Base-by-base conservation (phyloP, 768 basidiomycete species). In the Tricholoma saponaceum region DNA sequence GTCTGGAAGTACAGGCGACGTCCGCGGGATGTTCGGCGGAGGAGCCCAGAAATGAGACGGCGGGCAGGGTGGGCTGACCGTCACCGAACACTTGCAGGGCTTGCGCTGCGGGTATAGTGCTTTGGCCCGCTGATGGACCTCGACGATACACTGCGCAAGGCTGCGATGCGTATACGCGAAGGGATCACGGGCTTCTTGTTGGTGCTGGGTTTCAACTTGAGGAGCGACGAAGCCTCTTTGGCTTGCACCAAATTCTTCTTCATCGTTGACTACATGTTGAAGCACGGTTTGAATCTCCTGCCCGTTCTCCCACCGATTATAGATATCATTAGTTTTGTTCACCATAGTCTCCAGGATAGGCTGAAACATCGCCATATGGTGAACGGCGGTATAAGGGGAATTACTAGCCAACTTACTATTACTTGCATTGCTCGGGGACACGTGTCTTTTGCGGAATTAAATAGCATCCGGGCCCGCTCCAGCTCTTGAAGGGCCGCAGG, bases 401-500 rank as follows among this genome's bases (percentile, higher is more conserved):
- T 41, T 54, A 58, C 32, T 57, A 25, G 49, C 33, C 7, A 59
- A 73, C 79, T 66, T 59, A 80, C 79, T 46, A 78, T 68, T 35
- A 80, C 76, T 65, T 80, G 76, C 60, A 70, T 58, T 16, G 78
- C 79, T 53, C 79, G 71, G 37, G 79, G 75, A 65, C 78, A 80
- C 22, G 67, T 72, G 51, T 77, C 74, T 58, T 75, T 76, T 28
- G 78, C 79, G 20, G 74, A 67, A 51, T 75, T 74, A 66, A 80
- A 82, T 43, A 81, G 59, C 56, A 69, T 65, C 37, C 79, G 69
- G 7, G 78, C 79, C 33, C 79, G 72, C 65, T 82, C 76, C 10
- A 89, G 72, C 64, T 87, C 84, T 66, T 82, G 80, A 35, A 89
- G 74, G 37, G 83, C 86, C 60, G 81, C 82, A 51, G 83, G 82